phyloP scores from a whole-genome alignment of 2,329 filamentous ascomycete genomes.

The Fusarium subglutinans region DNA sequence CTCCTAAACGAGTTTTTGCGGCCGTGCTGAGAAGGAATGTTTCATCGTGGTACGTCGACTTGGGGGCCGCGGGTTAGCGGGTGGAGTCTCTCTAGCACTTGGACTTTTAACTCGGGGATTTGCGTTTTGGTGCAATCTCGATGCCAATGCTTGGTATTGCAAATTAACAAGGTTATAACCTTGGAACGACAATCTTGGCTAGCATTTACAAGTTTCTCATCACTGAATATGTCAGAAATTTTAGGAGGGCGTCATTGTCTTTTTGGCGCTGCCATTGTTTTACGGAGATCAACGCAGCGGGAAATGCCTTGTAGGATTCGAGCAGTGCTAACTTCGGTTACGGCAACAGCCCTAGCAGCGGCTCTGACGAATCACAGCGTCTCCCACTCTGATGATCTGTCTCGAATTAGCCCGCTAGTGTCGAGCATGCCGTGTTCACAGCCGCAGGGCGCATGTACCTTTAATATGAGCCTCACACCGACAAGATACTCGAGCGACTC shows the following conservation, averaged over 20 bases:
- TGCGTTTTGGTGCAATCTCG: background rate
- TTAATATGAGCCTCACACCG: background rate
- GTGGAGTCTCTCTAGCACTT: background rate
- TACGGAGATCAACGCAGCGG: background rate
- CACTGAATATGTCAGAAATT: background rate
- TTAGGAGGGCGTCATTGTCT: background rate
- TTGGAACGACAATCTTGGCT: constrained; percentile 5
- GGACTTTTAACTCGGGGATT: background rate
- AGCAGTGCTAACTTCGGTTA: constrained; percentile 11
- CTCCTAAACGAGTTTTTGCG: constrained; percentile 7
- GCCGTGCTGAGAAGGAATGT: constrained; percentile 9
- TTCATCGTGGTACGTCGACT: constrained; percentile 21
- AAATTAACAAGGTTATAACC: background rate
- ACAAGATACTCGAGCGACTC: background rate
- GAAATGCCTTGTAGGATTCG: background rate
- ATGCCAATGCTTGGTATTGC: background rate
- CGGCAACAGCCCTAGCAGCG: constrained; percentile 12
- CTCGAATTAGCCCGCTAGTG: background rate
- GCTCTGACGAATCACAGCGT: background rate
- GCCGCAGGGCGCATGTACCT: constrained; percentile 9
- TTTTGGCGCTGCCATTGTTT: background rate
- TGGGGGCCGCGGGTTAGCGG: background rate
- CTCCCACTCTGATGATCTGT: constrained; percentile 18
- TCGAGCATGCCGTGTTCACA: background rate
- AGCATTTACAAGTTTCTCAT: background rate